These are phyloP conservation scores for Cytospora piceicola DNA, from an alignment of 2,329 filamentous ascomycete genomes.

Conservation along the genomic window DNA sequence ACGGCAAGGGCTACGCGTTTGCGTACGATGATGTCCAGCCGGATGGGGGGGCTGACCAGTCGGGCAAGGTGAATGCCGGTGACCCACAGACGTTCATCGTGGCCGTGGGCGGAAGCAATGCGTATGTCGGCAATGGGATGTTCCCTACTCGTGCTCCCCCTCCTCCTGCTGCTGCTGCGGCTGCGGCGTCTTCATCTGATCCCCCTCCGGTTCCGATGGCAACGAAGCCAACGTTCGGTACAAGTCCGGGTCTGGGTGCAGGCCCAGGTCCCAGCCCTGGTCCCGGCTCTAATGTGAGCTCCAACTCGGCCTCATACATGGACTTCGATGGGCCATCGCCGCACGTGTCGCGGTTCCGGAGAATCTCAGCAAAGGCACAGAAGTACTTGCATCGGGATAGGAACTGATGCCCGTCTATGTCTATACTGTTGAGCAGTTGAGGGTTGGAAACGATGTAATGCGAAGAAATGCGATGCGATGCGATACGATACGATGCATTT, in stretches of 20 bases:
- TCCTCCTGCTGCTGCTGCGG: background rate
- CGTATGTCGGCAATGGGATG: slow-evolving; percentile 35
- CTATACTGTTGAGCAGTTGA: too few species aligned
- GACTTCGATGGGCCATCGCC: background rate
- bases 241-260: background rate
- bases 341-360: slow-evolving; percentile 18
- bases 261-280: background rate
- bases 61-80: slow-evolving; percentile 58
- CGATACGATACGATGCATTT: background rate
- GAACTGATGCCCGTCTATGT: background rate
- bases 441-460: background rate
- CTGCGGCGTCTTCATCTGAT: background rate
- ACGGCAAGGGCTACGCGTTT: slow-evolving; percentile 62
- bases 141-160: background rate
- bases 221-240: slow-evolving; percentile 4
- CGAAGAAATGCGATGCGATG: background rate
- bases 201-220: slow-evolving; percentile 6
- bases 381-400: slow-evolving; percentile 23
- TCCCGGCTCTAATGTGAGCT: background rate
- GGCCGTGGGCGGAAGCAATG: slow-evolving; percentile 50
- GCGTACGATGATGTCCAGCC: slow-evolving; percentile 65
- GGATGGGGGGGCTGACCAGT: slow-evolving; percentile 55
- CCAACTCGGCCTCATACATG: slow-evolving; percentile 2
- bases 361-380: slow-evolving; percentile 26
- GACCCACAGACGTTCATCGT: slow-evolving; percentile 55